Base-by-base conservation (phyloP, 2,329 filamentous ascomycete genomes). In the Juglanconis oblonga region DNA sequence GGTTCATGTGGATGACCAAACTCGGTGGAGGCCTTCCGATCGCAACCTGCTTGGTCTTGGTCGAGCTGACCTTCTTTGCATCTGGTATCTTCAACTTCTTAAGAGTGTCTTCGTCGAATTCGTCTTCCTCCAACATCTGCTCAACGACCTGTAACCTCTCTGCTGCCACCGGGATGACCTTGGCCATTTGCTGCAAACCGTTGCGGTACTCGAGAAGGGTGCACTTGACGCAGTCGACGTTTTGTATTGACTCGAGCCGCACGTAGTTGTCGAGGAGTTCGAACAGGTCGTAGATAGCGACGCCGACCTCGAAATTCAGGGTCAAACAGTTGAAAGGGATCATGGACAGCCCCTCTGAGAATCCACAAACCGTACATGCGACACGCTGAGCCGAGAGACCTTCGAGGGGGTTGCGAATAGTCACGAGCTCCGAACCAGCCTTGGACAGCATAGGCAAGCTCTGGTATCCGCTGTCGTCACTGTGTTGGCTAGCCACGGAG, bases 311-410 rank as follows among this genome's bases (percentile, higher is more conserved):
- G 1, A 98, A 84, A 40, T 89, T 92, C 0, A 98, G 84, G 0
- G 94, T 97, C 51, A 98, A 78, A 69, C 92, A 97, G 70, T 95
- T 97, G 79, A 98, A 98, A 0, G 92, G 92, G 24, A 92, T 96
- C 76, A 98, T 85, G 1, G 90, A 92, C 13, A 97, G 80, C 1
- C 93, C 93, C 67, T 97, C 92, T 0, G 91, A 92, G 74, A 90
- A 89, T 7, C 92, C 91, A 71, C 95, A 99, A 50, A 81, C 81
- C 58, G 90, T 88, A 72, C 95, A 99, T 0, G 91, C 90, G 1
- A 98, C 92, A 44, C 92, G 84, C 73, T 98, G 94, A 1, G 93
- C 94, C 8, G 92, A 81, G 24, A 96, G 77, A 0, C 95, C 95
- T 71, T 98, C 92, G 1, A 98, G 78, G 0, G 95, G 95, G 66